phyloP scores from a whole-genome alignment of 176 grass and related monocot genomes.

The Bothriochloa decipiens region DNA sequence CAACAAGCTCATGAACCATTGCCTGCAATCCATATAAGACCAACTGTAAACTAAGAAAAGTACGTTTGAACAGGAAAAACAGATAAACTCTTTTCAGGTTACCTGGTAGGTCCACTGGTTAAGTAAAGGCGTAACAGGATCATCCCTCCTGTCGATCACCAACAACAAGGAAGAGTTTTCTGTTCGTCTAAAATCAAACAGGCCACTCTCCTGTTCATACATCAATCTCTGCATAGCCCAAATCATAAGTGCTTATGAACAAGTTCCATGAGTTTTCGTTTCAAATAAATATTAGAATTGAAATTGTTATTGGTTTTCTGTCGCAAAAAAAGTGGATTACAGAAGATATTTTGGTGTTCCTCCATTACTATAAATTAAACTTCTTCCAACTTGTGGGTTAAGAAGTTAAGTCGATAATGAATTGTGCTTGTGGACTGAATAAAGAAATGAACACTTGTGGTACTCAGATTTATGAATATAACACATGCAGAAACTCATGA shows the following conservation, averaged over 20 bases:
- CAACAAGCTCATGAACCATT: slow-evolving; percentile 97
- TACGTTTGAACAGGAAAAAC: slow-evolving; percentile 18
- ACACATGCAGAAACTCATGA: not conserved
- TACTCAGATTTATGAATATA: not conserved
- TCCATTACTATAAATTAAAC: slow-evolving; percentile 32
- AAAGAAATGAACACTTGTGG: slow-evolving; percentile 27
- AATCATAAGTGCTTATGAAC: slow-evolving; percentile 33
- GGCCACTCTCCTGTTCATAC: slow-evolving; percentile 98
- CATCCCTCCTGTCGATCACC: slow-evolving; percentile 92
- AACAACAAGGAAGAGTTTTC: slow-evolving; percentile 91
- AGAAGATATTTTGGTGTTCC: slow-evolving; percentile 3
- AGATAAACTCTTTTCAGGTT: slow-evolving; percentile 16
- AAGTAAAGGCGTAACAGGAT: slow-evolving; percentile 92
- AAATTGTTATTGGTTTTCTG: not conserved
- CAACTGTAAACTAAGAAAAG: not conserved
- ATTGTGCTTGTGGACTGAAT: not conserved
- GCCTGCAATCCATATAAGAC: slow-evolving; percentile 55
- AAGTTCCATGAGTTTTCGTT: slow-evolving; percentile 9
- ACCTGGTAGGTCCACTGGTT: slow-evolving; percentile 99
- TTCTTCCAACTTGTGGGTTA: slow-evolving; percentile 7
- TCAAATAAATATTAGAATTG: slow-evolving; percentile 23
- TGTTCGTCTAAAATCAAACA: slow-evolving; percentile 93
- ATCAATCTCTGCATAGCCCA: slow-evolving; percentile 82
- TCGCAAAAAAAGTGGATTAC: not conserved
- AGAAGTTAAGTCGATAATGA: not conserved